These are phyloP conservation scores for Orbilia brochopaga DNA, from an alignment of 2,329 filamentous ascomycete species.

Conservation along the genomic window DNA sequence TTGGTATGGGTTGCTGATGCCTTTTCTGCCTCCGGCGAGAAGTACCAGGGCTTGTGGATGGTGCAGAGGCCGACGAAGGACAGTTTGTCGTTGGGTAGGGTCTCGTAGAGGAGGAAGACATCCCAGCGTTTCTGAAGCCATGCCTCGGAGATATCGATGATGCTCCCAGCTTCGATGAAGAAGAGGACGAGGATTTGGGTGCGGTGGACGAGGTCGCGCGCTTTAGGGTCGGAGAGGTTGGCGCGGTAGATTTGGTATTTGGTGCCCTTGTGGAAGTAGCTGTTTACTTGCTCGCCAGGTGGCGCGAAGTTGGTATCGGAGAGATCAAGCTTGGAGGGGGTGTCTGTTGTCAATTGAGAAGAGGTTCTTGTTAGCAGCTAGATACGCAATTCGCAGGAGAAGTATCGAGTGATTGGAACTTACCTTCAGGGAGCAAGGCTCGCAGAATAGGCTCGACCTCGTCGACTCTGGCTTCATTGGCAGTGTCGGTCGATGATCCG, in stretches of 20 bases:
- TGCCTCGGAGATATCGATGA: constrained; percentile 73
- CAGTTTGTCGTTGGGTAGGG: constrained; percentile 67
- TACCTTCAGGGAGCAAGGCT: constrained; percentile 72
- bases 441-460: constrained; percentile 72
- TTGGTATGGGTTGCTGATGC: not conserved
- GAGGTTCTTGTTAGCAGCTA: not conserved
- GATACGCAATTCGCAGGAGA: constrained; percentile 53
- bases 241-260: constrained; percentile 86
- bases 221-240: constrained; percentile 71
- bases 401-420: constrained; percentile 55
- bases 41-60: constrained; percentile 81
- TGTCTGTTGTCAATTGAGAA: constrained; percentile 12
- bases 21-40: constrained; percentile 18
- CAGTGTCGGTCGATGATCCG: constrained; percentile 59
- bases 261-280: constrained; percentile 65
- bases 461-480: constrained; percentile 66
- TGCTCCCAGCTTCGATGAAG: constrained; percentile 91
- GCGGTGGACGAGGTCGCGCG: constrained; percentile 73
- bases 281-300: constrained; percentile 74
- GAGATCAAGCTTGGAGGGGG: constrained; percentile 16
- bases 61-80: constrained; percentile 88
- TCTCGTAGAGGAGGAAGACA: constrained; percentile 77
- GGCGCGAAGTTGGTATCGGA: constrained; percentile 65
- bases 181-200: constrained; percentile 83
- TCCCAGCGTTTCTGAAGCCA: constrained; percentile 83